Evolutionary conservation across 352 stramenopile genomes (phyloP).

Genomic region (Aphanomyces stellatus): DNA sequence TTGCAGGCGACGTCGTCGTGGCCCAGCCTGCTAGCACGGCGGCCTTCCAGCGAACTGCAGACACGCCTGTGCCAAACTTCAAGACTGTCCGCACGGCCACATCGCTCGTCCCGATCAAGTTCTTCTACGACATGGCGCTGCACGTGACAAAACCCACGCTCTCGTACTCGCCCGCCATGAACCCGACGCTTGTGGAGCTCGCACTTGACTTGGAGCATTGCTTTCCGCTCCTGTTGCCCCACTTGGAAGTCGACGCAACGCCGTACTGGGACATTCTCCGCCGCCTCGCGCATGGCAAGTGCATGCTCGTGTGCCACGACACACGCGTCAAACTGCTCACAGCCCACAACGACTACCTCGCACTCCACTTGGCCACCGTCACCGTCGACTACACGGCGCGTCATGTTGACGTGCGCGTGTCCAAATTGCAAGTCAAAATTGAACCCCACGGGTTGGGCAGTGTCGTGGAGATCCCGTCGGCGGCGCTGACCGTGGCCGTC

Average conservation of each 20-base stretch:
- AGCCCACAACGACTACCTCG: conserved; percentile 41
- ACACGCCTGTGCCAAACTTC: conserved; percentile 24
- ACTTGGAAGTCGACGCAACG: conserved; percentile 35
- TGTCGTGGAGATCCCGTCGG: conserved; percentile 44
- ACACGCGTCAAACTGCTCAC: conserved; percentile 37
- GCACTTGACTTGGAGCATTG: conserved; percentile 24
- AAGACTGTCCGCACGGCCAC: background rate
- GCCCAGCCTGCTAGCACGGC: conserved; percentile 23
- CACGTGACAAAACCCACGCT: conserved; percentile 27
- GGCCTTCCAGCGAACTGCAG: background rate
- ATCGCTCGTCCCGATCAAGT: conserved; percentile 20
- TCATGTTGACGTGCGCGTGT: conserved; percentile 32
- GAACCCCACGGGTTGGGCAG: conserved; percentile 56
- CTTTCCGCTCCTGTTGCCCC: conserved; percentile 33
- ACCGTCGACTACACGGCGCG: conserved; percentile 29
- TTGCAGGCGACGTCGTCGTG: conserved; percentile 33
- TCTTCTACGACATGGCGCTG: conserved; percentile 39
- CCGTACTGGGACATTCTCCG: conserved; percentile 47
- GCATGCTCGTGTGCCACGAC: conserved; percentile 31
- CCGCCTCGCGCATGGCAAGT: conserved; percentile 47
- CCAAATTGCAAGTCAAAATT: conserved; percentile 46
- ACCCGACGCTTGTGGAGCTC: conserved; percentile 47
- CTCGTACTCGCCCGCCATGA: conserved; percentile 48
- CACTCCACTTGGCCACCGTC: conserved; percentile 33
- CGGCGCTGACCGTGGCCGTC: conserved; percentile 39